A percentile compares a stretch with the other conserved stretches of the same genome.
Conservation (phyloP, 148 eudicot species). For the Dysphania ambrosioides region DNA sequence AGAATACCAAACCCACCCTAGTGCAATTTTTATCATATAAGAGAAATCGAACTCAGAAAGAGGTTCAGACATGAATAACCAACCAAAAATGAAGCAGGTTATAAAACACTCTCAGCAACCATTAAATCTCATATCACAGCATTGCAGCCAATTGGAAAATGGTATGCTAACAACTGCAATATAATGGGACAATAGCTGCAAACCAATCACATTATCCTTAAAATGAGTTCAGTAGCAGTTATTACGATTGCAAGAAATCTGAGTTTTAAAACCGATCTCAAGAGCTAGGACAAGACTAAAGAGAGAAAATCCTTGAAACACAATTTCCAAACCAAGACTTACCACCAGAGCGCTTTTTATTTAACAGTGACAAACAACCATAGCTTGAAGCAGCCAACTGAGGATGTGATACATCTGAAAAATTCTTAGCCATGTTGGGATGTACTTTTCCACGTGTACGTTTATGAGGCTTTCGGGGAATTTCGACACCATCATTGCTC, state of each 20-base stretch:
- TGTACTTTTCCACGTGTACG: conserved; percentile 57
- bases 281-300: neutral
- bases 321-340: conserved; percentile 24
- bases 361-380: conserved; percentile 69
- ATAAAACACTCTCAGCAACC: neutral
- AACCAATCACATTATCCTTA: neutral
- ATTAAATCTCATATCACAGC: neutral
- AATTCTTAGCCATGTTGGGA: conserved; percentile 40
- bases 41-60: neutral
- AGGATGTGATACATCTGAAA: conserved; percentile 41
- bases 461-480: conserved; percentile 67
- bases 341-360: conserved; percentile 81
- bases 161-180: neutral
- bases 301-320: conserved; percentile 11
- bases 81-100: neutral
- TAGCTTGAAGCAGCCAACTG: conserved; percentile 52
- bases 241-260: neutral
- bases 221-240: neutral
- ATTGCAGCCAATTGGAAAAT: neutral
- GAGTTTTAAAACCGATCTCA: neutral
- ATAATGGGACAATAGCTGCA: neutral
- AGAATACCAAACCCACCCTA: conserved; percentile 2
- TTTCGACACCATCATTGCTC: conserved; percentile 72
- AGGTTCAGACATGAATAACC: neutral
- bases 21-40: neutral